Conservation (phyloP, 202 grass and related monocot species). For the Bolboschoenoplectus hybrid region DNA sequence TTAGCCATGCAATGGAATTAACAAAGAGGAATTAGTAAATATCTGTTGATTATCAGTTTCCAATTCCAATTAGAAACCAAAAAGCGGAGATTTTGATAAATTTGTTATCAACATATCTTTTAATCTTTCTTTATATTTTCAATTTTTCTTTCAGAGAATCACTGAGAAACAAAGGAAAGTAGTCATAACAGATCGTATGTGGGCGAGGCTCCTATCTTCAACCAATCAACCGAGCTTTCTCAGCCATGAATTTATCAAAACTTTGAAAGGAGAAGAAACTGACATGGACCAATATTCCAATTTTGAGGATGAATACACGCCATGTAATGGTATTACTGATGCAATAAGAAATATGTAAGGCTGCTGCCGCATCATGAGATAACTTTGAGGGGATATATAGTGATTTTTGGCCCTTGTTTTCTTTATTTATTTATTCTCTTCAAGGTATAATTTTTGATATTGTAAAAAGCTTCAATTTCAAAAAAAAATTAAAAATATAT, state of each 20-base stretch:
- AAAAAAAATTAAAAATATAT: not conserved
- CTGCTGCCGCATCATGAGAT: not conserved
- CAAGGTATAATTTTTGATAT: not conserved
- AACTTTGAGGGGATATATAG: not conserved
- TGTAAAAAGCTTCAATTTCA: slow-evolving; percentile 1
- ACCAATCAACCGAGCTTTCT: slow-evolving; percentile 98
- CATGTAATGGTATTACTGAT: slow-evolving; percentile 25
- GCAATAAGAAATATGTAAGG: slow-evolving; percentile 26
- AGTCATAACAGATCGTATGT: slow-evolving; percentile 92
- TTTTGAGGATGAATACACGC: slow-evolving; percentile 7
- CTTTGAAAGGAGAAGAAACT: slow-evolving; percentile 32
- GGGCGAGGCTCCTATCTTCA: slow-evolving; percentile 88
- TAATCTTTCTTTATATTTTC: slow-evolving; percentile 5
- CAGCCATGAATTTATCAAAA: slow-evolving; percentile 62
- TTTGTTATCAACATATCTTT: not conserved
- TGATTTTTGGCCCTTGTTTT: not conserved
- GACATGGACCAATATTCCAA: not conserved
- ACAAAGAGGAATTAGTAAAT: not conserved
- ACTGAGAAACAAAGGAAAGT: slow-evolving; percentile 89
- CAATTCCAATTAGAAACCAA: not conserved
- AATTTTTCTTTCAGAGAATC: slow-evolving; percentile 58
- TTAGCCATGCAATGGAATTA: not conserved
- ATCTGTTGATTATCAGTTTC: not conserved
- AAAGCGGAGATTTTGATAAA: slow-evolving; percentile 25
- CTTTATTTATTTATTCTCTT: not conserved